phyloP scores from a whole-genome alignment of 2,329 filamentous ascomycete species.

The Penicillium sp. region DNA sequence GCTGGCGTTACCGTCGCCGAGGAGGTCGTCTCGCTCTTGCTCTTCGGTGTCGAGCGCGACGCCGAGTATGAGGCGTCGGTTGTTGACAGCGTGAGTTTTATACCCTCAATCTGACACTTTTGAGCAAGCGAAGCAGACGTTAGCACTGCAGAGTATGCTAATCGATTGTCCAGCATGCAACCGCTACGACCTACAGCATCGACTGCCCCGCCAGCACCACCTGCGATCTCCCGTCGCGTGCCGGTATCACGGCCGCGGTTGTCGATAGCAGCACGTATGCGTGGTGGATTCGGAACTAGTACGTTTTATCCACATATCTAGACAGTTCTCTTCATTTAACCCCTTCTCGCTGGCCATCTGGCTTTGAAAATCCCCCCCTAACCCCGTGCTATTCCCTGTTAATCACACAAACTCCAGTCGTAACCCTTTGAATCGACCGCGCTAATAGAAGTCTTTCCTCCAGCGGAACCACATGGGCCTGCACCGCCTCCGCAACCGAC shows the following conservation, averaged over 20 bases:
- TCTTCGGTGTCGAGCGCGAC: neutral
- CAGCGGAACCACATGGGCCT: neutral
- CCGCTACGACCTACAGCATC: neutral
- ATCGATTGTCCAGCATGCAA: neutral
- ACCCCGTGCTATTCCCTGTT: too few relatives aligned
- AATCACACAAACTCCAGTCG: too few relatives aligned
- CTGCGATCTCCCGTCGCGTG: neutral
- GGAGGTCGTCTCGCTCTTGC: neutral
- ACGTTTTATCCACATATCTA: too few relatives aligned
- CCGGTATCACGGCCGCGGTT: neutral
- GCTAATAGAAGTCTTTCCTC: too few relatives aligned
- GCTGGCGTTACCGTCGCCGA: neutral
- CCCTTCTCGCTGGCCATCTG: too few relatives aligned
- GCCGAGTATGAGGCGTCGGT: neutral
- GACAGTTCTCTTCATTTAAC: too few relatives aligned
- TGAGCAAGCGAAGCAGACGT: too few relatives aligned
- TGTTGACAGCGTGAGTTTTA: neutral
- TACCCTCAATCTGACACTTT: too few relatives aligned
- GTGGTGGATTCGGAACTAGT: neutral
- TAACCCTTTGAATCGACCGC: too few relatives aligned
- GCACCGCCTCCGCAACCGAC: neutral
- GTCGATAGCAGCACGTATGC: constrained; percentile 1
- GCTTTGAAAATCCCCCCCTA: too few relatives aligned
- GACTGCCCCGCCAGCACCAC: neutral
- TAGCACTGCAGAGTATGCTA: too few relatives aligned